Percentiles rank a stretch among this genome's conserved stretches.
Conservation (phyloP, 495 filamentous ascomycete species). For the Cryomyces minteri region DNA sequence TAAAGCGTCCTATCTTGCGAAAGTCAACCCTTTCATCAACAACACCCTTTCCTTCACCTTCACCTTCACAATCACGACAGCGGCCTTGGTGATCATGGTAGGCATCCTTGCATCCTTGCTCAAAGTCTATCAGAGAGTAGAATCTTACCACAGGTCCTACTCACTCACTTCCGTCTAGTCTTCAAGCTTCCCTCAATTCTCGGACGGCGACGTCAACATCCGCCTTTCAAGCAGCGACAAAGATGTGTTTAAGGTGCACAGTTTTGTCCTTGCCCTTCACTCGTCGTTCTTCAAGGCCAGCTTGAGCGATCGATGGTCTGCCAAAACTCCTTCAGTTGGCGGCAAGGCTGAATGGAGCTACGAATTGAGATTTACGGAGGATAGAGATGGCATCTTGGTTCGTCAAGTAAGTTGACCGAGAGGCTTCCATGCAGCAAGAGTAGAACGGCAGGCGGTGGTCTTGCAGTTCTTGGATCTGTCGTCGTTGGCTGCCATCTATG, state of each 20-base stretch:
- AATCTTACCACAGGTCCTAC: not conserved
- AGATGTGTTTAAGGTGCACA: slow-evolving; percentile 1
- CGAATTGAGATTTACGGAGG: not conserved
- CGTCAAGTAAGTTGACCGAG: not conserved
- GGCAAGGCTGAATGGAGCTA: not conserved
- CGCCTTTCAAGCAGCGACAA: not conserved
- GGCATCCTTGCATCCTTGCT: not conserved
- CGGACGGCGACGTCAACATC: not conserved
- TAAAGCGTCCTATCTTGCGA: not conserved
- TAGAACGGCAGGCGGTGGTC: not conserved
- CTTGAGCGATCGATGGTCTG: not conserved
- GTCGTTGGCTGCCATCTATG: no score
- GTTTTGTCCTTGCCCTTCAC: slow-evolving; percentile 1
- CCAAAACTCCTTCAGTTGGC: not conserved
- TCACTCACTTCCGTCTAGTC: not conserved
- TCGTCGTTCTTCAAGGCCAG: slow-evolving; percentile 1
- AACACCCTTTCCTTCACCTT: not conserved
- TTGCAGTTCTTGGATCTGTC: no score
- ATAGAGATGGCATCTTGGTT: not conserved
- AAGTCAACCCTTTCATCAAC: not conserved
- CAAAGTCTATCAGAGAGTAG: not conserved
- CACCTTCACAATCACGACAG: not conserved
- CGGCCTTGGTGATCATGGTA: not conserved
- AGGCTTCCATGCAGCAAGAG: not conserved
- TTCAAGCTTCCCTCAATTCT: not conserved